phyloP scores from a whole-genome alignment of 495 filamentous ascomycete genomes.

The Penicillium crystallinum region DNA sequence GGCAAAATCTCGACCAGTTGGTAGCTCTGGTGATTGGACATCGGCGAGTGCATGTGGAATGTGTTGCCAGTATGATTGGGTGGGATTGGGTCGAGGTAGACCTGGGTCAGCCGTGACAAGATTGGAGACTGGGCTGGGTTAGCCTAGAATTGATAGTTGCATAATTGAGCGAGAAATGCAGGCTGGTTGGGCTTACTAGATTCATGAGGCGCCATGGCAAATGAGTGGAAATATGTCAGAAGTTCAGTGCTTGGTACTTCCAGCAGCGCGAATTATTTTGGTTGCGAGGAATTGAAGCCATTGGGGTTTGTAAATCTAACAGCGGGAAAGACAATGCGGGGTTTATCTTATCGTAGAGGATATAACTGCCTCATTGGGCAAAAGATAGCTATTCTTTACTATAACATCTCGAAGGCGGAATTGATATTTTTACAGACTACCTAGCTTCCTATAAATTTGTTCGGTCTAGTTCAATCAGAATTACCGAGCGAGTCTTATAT shows the following conservation, averaged over 20 bases:
- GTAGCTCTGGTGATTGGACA: constrained; percentile 42
- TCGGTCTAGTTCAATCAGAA: no score
- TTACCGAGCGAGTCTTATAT: background rate
- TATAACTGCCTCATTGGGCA: constrained; percentile 16
- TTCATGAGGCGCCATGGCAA: constrained; percentile 1
- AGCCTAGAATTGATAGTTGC: background rate
- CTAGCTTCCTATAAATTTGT: no score
- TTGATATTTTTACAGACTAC: background rate
- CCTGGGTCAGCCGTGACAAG: constrained; percentile 30
- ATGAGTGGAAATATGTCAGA: no score
- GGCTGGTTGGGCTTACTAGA: background rate
- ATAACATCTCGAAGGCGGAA: background rate
- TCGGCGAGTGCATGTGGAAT: constrained; percentile 54
- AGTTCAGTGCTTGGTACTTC: no score
- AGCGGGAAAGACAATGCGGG: constrained; percentile 12
- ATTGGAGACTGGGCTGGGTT: constrained; percentile 5
- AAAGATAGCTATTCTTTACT: background rate
- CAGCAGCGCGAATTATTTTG: no score
- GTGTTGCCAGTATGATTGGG: constrained; percentile 66
- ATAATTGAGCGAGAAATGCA: background rate
- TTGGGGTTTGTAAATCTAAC: background rate
- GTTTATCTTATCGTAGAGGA: constrained; percentile 18
- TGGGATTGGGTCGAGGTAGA: constrained; percentile 54
- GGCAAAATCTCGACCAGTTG: constrained; percentile 46
- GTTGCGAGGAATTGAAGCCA: background rate